These are phyloP conservation scores for Monosporozyma siamensis DNA, from an alignment of 805 yeast genomes.

Conservation along the genomic window DNA sequence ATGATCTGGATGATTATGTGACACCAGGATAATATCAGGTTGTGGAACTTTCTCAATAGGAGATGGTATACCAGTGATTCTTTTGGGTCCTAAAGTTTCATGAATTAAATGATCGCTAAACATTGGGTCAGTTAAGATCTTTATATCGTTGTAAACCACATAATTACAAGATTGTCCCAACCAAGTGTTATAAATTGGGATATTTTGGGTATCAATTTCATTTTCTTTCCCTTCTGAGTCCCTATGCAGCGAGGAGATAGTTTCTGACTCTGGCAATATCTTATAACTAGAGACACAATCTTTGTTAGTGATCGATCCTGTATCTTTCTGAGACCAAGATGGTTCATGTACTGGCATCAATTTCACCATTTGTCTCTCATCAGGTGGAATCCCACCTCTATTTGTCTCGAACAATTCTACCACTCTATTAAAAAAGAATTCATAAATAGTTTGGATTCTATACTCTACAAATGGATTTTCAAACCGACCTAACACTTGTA, in stretches of 20 bases:
- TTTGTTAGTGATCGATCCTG: no score
- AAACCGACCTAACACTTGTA: slow-evolving; percentile 63
- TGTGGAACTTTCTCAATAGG: slow-evolving; percentile 49
- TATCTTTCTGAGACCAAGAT: slow-evolving; percentile 51
- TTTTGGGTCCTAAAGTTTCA: slow-evolving; percentile 65
- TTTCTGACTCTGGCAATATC: background rate
- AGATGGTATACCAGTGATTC: slow-evolving; percentile 76
- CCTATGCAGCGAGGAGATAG: background rate
- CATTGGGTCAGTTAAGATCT: slow-evolving; percentile 78
- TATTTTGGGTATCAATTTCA: background rate
- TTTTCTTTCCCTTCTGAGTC: background rate
- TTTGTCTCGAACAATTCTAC: slow-evolving; percentile 58
- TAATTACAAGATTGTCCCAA: slow-evolving; percentile 84
- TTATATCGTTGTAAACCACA: slow-evolving; percentile 61
- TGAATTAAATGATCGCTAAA: slow-evolving; percentile 57
- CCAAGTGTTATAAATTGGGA: slow-evolving; percentile 54
- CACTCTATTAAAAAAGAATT: slow-evolving; percentile 66
- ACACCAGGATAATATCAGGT: slow-evolving; percentile 68
- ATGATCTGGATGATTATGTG: slow-evolving; percentile 96
- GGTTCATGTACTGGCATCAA: slow-evolving; percentile 56
- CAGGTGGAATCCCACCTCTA: slow-evolving; percentile 50
- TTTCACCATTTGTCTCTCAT: slow-evolving; percentile 39
- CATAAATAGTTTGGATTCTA: slow-evolving; percentile 81
- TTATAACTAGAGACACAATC: background rate
- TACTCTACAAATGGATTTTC: slow-evolving; percentile 90